phyloP scores from a whole-genome alignment of 176 grass and related monocot species.

The Neostapfia colusana region DNA sequence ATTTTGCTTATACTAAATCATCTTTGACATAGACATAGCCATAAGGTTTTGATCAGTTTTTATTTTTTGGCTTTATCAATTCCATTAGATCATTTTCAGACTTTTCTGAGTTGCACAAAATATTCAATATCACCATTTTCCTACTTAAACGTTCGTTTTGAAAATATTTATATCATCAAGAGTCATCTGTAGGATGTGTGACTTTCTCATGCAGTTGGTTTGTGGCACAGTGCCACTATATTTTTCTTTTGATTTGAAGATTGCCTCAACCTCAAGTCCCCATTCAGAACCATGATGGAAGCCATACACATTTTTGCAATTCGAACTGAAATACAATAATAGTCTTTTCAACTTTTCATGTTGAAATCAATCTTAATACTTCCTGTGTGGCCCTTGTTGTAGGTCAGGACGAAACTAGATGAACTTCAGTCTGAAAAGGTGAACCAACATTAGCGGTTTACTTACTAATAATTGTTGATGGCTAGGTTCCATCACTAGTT shows the following conservation, averaged over 20 bases:
- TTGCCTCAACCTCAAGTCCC: not conserved
- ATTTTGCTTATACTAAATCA: not conserved
- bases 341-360: constrained; percentile 18
- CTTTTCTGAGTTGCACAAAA: not conserved
- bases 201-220: not conserved
- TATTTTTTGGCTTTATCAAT: not conserved
- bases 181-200: not conserved
- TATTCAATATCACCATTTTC: not conserved
- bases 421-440: constrained; percentile 76
- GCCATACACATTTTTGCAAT: constrained; percentile 14
- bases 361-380: constrained; percentile 51
- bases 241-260: not conserved
- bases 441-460: constrained; percentile 50
- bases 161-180: not conserved
- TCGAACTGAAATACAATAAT: constrained; percentile 7
- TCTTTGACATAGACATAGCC: not conserved
- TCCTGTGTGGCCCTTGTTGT: constrained; percentile 62
- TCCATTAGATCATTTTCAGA: not conserved
- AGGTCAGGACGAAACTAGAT: constrained; percentile 97
- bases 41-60: not conserved
- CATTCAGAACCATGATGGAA: not conserved
- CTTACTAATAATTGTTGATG: constrained; percentile 43
- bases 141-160: not conserved
- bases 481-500: constrained; percentile 36
- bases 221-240: not conserved